Evolutionary conservation across 805 yeast genomes (phyloP), one percentile per base, ranked within the genome.

Genomic region (Candida silvatica): DNA sequence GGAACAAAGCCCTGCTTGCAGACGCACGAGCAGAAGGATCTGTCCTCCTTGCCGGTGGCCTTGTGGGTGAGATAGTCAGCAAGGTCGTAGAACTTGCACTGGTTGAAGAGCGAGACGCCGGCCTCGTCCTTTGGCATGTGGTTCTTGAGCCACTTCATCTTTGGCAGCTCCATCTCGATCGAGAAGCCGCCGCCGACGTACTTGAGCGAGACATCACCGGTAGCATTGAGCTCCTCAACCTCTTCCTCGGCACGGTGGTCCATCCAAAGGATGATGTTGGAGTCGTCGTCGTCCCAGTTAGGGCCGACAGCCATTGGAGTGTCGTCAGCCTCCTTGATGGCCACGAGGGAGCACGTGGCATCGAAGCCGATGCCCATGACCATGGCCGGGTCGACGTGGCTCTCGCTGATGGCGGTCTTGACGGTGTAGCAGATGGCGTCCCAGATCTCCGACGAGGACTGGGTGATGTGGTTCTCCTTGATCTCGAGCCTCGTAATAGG

Each of bases 131-230:
- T 61, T 4, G 94, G 83, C 65, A 87, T 62, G 58, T 92, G 69
- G 56, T 82, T 79, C 56, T 90, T 90, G 52, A 92, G 70, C 98
- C 98, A 92, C 62, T 84, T 83, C 63, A 86, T 87, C 61, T 92
- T 92, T 41, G 98, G 98, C 45, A 92, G 69, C 55, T 92, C 97
- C 97, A 92, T 92, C 59, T 90, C 98, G 51, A 92, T 82, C 34
- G 97, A 87, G 97, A 92, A 90, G 49, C 78, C 80, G 15, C 97
- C 97, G 39, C 98, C 98, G 15, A 92, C 97, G 55, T 85, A 92
- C 55, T 84, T 81, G 51, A 92, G 68, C 38, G 84, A 75, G 51
- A 73, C 75, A 52, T 86, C 94, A 24, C 71, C 70, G 0, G 95
- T 81, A 28, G 79, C 74, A 59, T 90, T 90, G 56, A 92, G 87